phyloP scores from a whole-genome alignment of 768 basidiomycete genomes.

The Boletus vermiculosoides region DNA sequence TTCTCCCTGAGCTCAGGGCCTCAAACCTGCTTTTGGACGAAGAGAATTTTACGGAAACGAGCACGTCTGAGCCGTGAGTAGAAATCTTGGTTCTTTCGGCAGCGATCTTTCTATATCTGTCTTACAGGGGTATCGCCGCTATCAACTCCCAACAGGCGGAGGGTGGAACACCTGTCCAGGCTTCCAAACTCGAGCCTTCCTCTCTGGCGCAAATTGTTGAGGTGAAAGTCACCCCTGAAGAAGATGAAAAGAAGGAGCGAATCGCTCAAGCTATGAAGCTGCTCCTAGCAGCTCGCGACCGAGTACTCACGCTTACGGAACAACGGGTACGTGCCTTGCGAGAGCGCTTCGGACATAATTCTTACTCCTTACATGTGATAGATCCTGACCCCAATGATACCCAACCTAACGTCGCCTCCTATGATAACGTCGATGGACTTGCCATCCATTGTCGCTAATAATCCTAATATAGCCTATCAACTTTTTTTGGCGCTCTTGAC shows the following conservation, averaged over 20 bases:
- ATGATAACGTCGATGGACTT: constrained; percentile 70
- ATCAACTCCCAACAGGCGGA: constrained; percentile 8
- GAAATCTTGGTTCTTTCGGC: background rate
- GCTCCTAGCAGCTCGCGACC: constrained; percentile 64
- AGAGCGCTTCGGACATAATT: no score
- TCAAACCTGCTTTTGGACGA: constrained; percentile 69
- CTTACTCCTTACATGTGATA: constrained; percentile 24
- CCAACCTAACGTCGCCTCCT: constrained; percentile 41
- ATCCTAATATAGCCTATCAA: constrained; percentile 68
- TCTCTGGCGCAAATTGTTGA: constrained; percentile 7
- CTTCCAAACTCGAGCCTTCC: background rate
- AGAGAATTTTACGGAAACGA: constrained; percentile 47
- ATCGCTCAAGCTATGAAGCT: constrained; percentile 66
- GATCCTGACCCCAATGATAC: constrained; percentile 52
- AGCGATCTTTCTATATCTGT: constrained; percentile 17
- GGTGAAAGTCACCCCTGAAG: constrained; percentile 40
- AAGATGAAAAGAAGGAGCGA: constrained; percentile 56
- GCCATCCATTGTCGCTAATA: constrained; percentile 61
- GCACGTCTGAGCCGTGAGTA: constrained; percentile 47
- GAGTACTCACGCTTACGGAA: constrained; percentile 72
- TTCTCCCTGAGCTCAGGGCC: constrained; percentile 73
- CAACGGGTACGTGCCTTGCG: constrained; percentile 50
- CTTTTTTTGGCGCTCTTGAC: constrained; percentile 60
- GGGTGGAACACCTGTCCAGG: constrained; percentile 2
- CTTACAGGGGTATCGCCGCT: constrained; percentile 14